Percentiles rank a stretch among this genome's conserved stretches.
These are phyloP conservation scores for Malus fusca DNA, from an alignment of 306 rosid species.

Conservation along the genomic window DNA sequence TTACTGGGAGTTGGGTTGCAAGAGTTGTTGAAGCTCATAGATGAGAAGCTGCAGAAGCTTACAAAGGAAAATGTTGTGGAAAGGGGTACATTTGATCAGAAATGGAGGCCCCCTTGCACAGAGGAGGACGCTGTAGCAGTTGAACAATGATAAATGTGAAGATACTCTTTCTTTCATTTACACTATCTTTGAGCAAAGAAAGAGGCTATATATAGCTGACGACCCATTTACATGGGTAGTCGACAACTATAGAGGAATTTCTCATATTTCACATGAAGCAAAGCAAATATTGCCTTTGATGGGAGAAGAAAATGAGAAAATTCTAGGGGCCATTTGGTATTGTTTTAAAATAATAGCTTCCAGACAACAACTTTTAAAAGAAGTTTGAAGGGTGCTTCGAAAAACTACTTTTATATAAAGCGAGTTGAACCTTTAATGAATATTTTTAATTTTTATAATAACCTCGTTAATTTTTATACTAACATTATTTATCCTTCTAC, in stretches of 20 bases:
- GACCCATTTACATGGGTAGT: background rate
- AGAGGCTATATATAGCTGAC: background rate
- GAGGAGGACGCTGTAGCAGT: conserved; percentile 35
- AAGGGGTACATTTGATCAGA: conserved; percentile 42
- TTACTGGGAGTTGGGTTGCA: conserved; percentile 69
- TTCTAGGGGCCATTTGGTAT: background rate
- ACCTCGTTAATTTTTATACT: too few species aligned
- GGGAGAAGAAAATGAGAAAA: background rate
- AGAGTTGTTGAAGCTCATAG: conserved; percentile 68
- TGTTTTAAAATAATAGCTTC: too few species aligned
- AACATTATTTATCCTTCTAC: too few species aligned
- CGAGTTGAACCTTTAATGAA: too few species aligned
- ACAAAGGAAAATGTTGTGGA: conserved; percentile 37
- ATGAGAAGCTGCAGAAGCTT: conserved; percentile 52
- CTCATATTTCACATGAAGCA: background rate
- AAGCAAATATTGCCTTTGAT: background rate
- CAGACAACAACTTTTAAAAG: too few species aligned
- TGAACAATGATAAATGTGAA: conserved; percentile 27
- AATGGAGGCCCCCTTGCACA: conserved; percentile 71
- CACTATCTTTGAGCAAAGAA: background rate
- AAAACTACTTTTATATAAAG: too few species aligned
- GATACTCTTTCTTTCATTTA: background rate
- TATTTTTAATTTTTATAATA: too few species aligned
- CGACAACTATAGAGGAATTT: background rate
- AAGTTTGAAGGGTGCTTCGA: too few species aligned